phyloP scores from a whole-genome alignment of 1,139 yeast species.

The Saccharomyces hybrid region DNA sequence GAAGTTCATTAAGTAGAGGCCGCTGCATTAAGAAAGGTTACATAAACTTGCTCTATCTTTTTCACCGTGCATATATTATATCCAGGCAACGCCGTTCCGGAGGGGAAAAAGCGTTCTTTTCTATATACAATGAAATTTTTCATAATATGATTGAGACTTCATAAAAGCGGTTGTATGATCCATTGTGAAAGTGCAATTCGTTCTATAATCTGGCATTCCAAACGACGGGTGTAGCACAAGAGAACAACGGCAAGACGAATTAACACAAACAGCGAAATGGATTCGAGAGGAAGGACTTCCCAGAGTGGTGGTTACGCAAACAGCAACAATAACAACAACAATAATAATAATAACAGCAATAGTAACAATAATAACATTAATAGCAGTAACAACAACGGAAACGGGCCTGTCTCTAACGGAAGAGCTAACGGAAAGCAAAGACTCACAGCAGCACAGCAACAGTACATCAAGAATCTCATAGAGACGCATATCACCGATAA shows the following conservation, averaged over 20 bases:
- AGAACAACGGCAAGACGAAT: conserved; percentile 17
- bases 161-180: not conserved
- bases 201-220: not conserved
- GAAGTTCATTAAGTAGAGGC: not conserved
- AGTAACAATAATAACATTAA: not conserved
- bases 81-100: not conserved
- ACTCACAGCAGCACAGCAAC: conserved; percentile 30
- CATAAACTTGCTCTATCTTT: not conserved
- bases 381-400: conserved; percentile 4
- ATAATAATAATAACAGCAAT: not conserved
- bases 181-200: not conserved
- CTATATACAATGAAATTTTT: not conserved
- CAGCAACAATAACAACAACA: conserved; percentile 9
- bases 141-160: conserved; percentile 5
- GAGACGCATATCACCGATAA: conserved; percentile 28
- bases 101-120: not conserved
- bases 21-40: not conserved
- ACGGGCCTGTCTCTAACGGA: conserved; percentile 4
- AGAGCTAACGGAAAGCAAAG: conserved; percentile 24
- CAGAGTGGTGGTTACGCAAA: conserved; percentile 15
- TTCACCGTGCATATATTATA: not conserved
- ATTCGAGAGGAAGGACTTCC: conserved; percentile 15
- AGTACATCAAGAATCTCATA: conserved; percentile 26
- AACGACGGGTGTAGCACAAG: not conserved
- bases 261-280: conserved; percentile 28